Percentiles rank a stretch among this genome's conserved stretches.
Evolutionary conservation across 1,284 basidiomycete species (phyloP).

Genomic region (Coniophora puteana): DNA sequence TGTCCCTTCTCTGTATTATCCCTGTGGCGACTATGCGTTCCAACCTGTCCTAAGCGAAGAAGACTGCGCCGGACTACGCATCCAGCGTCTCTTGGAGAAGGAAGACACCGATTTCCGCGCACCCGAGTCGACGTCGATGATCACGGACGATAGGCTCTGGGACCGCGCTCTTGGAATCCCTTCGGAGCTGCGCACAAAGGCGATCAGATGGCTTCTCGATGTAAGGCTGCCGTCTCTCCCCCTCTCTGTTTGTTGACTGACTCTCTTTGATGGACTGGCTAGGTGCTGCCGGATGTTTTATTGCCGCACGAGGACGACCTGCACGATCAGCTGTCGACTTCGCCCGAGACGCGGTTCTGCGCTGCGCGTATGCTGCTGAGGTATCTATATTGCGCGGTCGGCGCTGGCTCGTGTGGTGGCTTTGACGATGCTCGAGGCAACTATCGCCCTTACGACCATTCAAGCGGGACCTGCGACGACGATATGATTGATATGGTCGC

Average conservation of each 20-base stretch:
- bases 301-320: constrained; percentile 30
- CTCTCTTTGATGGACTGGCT: constrained; percentile 2
- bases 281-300: constrained; percentile 20
- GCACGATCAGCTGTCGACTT: constrained; percentile 47
- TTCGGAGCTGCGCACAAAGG: constrained; percentile 24
- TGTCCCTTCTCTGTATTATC: constrained; percentile 41
- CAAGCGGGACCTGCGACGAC: neutral
- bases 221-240: constrained; percentile 21
- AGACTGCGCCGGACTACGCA: constrained; percentile 38
- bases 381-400: constrained; percentile 39
- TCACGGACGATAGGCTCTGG: neutral
- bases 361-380: constrained; percentile 53
- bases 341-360: constrained; percentile 56
- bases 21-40: constrained; percentile 6
- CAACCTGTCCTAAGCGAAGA: constrained; percentile 34
- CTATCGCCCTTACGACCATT: neutral
- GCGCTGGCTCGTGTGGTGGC: constrained; percentile 7
- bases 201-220: constrained; percentile 41
- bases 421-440: neutral
- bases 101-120: constrained; percentile 31
- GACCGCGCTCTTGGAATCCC: constrained; percentile 11
- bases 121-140: constrained; percentile 1
- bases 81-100: constrained; percentile 36
- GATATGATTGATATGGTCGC: constrained; percentile 9
- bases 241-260: constrained; percentile 4